Evolutionary conservation across 2,329 filamentous ascomycete genomes (phyloP), one percentile per base, ranked within the genome.

Genomic region (Xylariaceae sp.): DNA sequence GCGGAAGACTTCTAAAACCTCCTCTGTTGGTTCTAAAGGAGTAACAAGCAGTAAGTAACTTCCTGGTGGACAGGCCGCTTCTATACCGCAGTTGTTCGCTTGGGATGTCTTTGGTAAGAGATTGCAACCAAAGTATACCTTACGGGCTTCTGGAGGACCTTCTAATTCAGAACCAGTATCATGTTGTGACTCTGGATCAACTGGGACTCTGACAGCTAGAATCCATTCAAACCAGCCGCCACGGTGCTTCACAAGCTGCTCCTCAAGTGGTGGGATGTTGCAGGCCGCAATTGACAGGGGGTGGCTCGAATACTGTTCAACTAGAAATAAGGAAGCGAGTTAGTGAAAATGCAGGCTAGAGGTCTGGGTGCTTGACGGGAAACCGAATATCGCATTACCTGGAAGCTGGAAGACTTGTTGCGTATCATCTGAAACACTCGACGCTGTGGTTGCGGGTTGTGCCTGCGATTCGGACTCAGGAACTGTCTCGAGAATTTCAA

Each of bases 61-160:
- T 67, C 75, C 67, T 71, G 72, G 68, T 40, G 59, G 52, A 51
- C 55, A 48, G 39, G 61, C 55, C 30, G 64, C 54, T 37, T 61
- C 53, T n/a, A 57, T 50, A 24, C 57, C 39, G 27, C 61, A 53
- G n/a, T 61, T 61, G 33, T 61, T 61, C 16, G 62, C 57, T 11
- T 62, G 59, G 42, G 68, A 61, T 45, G 67, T 65, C 55, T 73
- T 72, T 40, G 71, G 71, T 54, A 84, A 62, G 50, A 84, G 67
- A 61, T 81, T 84, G 70, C 81, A 83, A 51, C 80, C 81, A 59
- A 80, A 77, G 55, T 70, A 77, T 15, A 77, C 64, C 59, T 70
- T 72, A 46, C 61, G 67, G 21, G 43, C 18, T 13, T 57, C 37
- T 30, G 46, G 44, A 36, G 43, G 15, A 30, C 36, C 27, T 30